phyloP scores from a whole-genome alignment of 768 basidiomycete species.

The Pleurotus pulmonarius region DNA sequence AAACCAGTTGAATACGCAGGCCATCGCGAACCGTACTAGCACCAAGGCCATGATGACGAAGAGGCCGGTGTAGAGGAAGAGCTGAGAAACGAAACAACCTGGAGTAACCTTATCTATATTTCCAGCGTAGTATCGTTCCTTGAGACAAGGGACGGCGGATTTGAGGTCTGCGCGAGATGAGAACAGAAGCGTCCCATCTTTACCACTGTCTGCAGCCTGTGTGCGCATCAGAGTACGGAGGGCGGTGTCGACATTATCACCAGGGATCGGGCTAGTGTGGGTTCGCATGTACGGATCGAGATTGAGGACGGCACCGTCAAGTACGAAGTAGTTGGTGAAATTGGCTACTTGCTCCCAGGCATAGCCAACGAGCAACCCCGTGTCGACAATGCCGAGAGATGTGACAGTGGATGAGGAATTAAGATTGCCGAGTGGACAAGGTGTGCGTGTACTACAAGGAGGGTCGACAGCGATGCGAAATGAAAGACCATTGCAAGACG shows the following conservation, averaged over 20 bases:
- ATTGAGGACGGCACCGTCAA: slow-evolving; percentile 94
- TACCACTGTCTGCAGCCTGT: slow-evolving; percentile 53
- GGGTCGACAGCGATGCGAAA: slow-evolving; percentile 71
- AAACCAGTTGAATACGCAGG: slow-evolving; percentile 96
- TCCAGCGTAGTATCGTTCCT: slow-evolving; percentile 85
- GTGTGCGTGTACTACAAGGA: slow-evolving; percentile 58
- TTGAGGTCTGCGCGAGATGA: slow-evolving; percentile 63
- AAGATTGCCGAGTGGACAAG: slow-evolving; percentile 68
- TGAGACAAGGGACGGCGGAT: slow-evolving; percentile 74
- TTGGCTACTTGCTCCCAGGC: slow-evolving; percentile 83
- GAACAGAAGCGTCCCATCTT: slow-evolving; percentile 89
- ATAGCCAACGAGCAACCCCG: slow-evolving; percentile 75
- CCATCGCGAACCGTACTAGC: slow-evolving; percentile 91
- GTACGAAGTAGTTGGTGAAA: slow-evolving; percentile 74
- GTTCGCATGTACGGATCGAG: slow-evolving; percentile 79
- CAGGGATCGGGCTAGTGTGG: slow-evolving; percentile 62
- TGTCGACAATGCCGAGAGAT: slow-evolving; percentile 62
- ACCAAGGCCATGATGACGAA: slow-evolving; percentile 91
- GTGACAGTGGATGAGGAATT: slow-evolving; percentile 53
- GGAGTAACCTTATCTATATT: slow-evolving; percentile 96
- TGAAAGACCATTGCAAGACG: slow-evolving; percentile 55
- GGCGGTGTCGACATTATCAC: slow-evolving; percentile 78
- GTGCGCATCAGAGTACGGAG: slow-evolving; percentile 70
- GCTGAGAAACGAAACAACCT: slow-evolving; percentile 87
- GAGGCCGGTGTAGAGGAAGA: slow-evolving; percentile 88